A percentile compares a stretch with the other conserved stretches of the same genome.
phyloP scores from a whole-genome alignment of 495 filamentous ascomycete genomes.

The Lophiotrema nucula region DNA sequence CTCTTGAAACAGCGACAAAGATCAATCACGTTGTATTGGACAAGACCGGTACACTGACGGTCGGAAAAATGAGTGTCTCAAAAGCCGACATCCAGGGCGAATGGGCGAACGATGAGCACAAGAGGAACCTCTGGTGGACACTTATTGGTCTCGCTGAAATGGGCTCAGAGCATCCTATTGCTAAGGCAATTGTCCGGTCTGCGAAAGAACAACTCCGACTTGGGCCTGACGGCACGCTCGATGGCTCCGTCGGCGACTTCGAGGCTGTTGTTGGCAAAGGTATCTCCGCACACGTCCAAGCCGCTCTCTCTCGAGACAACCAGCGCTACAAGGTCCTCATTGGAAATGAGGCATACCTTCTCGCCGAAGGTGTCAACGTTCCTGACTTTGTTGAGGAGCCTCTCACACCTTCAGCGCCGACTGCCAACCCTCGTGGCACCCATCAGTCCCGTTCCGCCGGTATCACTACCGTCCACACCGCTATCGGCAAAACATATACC shows the following conservation, averaged over 20 bases:
- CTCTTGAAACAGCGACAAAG: constrained; percentile 88
- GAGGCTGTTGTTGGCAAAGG: constrained; percentile 80
- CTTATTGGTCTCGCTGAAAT: constrained; percentile 90
- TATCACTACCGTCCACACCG: constrained; percentile 85
- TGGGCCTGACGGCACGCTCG: constrained; percentile 67
- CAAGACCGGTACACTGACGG: constrained; percentile 95
- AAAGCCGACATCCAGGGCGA: constrained; percentile 61
- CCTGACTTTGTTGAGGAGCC: constrained; percentile 54
- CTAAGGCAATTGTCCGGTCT: constrained; percentile 72
- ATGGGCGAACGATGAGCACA: constrained; percentile 69
- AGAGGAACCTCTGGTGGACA: constrained; percentile 84
- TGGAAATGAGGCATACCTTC: constrained; percentile 77
- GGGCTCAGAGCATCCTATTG: constrained; percentile 93
- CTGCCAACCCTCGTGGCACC: constrained; percentile 40
- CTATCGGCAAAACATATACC: constrained; percentile 75
- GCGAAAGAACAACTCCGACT: constrained; percentile 74
- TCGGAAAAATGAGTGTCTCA: constrained; percentile 90
- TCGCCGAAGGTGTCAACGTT: constrained; percentile 63
- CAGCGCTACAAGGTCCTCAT: constrained; percentile 74
- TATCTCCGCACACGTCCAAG: constrained; percentile 78
- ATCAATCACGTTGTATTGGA: constrained; percentile 96
- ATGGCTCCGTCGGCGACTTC: constrained; percentile 83
- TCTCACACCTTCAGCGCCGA: constrained; percentile 29
- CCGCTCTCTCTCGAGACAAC: constrained; percentile 61
- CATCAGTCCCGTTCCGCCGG: constrained; percentile 50